Percentiles rank a stretch among this genome's conserved stretches.
Conservation (phyloP, 2,329 filamentous ascomycete genomes). For the Amesomyces nigricolor region DNA sequence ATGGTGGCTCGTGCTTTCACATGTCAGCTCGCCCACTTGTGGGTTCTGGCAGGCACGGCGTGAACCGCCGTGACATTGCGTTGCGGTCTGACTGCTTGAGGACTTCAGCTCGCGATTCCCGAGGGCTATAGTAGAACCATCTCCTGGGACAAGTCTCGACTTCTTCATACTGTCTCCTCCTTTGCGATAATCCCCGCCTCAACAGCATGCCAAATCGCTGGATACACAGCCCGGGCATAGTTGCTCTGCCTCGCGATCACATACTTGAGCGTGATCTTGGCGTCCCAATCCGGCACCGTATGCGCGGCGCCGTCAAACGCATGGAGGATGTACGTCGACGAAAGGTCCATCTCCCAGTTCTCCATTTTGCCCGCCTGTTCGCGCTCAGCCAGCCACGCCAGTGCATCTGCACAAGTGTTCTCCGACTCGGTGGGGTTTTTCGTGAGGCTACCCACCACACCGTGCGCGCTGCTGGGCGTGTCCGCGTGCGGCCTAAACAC, state of each 20-base stretch:
- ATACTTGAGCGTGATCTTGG: constrained; percentile 22
- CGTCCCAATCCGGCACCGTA: constrained; percentile 20
- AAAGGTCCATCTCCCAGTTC: constrained; percentile 27
- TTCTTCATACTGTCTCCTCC: neutral
- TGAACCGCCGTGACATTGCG: no score
- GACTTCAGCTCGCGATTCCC: no score
- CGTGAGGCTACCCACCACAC: no score
- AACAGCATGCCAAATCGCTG: constrained; percentile 7
- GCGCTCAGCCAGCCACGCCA: constrained; percentile 13
- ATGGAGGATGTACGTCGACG: constrained; percentile 26
- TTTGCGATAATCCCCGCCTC: neutral
- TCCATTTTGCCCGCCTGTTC: constrained; percentile 15
- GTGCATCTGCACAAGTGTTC: constrained; percentile 15
- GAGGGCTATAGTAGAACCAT: no score
- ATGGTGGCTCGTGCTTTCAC: no score
- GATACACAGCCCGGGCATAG: constrained; percentile 9
- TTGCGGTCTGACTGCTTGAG: no score
- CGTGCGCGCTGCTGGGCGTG: neutral
- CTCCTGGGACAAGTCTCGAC: no score
- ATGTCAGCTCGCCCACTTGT: no score
- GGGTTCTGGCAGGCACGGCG: no score
- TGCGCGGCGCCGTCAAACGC: constrained; percentile 21
- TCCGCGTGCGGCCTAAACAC: constrained; percentile 7
- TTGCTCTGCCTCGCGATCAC: constrained; percentile 19
- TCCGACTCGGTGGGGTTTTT: neutral